These are phyloP conservation scores for Aspergillus neoniger DNA, from an alignment of 2,329 filamentous ascomycete species.

Conservation along the genomic window DNA sequence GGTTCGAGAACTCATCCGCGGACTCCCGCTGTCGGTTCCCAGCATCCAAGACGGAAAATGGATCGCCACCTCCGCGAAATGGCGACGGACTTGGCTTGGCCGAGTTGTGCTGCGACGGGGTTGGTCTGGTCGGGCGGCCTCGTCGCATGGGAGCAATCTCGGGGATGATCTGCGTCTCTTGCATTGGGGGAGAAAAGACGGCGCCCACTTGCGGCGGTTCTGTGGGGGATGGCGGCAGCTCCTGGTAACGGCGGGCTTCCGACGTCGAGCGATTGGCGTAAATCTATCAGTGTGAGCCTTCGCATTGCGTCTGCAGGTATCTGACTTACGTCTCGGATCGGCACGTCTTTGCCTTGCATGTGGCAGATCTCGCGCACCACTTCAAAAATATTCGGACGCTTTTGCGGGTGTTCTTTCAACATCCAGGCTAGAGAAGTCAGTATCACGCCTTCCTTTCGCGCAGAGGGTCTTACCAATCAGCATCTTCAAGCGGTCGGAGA, in stretches of 20 bases:
- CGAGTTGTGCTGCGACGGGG: constrained; percentile 47
- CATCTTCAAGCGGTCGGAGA: constrained; percentile 85
- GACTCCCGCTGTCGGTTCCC: constrained; percentile 53
- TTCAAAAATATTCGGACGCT: constrained; percentile 90
- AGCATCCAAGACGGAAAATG: constrained; percentile 86
- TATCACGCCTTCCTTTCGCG: neutral
- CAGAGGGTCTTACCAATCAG: constrained; percentile 70
- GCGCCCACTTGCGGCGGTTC: constrained; percentile 71
- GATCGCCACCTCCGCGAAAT: constrained; percentile 72
- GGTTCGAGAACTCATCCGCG: constrained; percentile 76
- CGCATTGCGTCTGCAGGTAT: constrained; percentile 13
- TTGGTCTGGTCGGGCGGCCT: constrained; percentile 66
- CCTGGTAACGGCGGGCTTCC: constrained; percentile 63
- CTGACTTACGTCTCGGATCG: constrained; percentile 77
- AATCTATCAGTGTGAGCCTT: constrained; percentile 55
- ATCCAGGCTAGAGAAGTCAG: constrained; percentile 64
- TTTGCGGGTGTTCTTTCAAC: constrained; percentile 78
- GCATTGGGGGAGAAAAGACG: constrained; percentile 73
- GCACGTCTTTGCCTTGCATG: constrained; percentile 84
- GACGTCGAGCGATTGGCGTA: constrained; percentile 66
- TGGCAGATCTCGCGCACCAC: constrained; percentile 81
- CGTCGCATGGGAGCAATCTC: constrained; percentile 93
- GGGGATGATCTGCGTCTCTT: constrained; percentile 72
- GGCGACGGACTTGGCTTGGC: constrained; percentile 68
- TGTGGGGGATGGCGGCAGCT: constrained; percentile 59